Base-by-base conservation (phyloP, 768 basidiomycete genomes). In the Podaxis sp. region DNA sequence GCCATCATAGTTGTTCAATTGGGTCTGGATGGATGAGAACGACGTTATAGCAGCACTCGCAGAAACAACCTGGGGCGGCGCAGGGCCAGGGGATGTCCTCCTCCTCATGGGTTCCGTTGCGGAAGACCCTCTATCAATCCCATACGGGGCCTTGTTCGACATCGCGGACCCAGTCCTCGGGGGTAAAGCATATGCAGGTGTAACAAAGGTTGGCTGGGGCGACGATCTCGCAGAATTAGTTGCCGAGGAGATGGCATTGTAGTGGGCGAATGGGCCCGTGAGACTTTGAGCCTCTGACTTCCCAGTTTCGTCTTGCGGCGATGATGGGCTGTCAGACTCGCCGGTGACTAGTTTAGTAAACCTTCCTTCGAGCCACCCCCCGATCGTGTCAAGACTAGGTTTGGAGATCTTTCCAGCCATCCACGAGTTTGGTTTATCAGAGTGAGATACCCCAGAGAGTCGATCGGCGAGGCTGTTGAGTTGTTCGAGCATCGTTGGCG, bases 301-400 rank as follows among this genome's bases (percentile, higher is more conserved):
- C 46, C 65, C 69, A 0, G 66, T 72, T 36, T 77, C 77, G 38
- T 74, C 77, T 46, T 64, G 57, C 11, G 71, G 71, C 5, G 71
- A 68, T 10, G 81, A 72, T 14, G 77, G 75, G 9, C 76, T 70
- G 40, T 90, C 90, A n/a, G 79, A 83, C 55, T 97, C 95, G 1
- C 96, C 97, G 7, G 95, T 92, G 62, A 99, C 94, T 66, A 99
- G 88, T 69, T 95, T 95, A 14, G 93, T 93, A 68, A 99, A 85
- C 16, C 90, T 85, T 11, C 91, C 90, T 73, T 94, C 96, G 25
- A 98, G 79, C 89, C 95, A 98, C 47, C 87, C 89, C 27, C 95
- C 91, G 52, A 98, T 85, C 36, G 87, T 88, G 70, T 98, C 95
- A 50, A 98, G 80, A 62, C 91, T 96, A 2, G 97, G 95, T 67